Evolutionary conservation across 148 eudicot species (phyloP), one percentile per base, ranked within the genome.

Genomic region (Beta vulgaris): DNA sequence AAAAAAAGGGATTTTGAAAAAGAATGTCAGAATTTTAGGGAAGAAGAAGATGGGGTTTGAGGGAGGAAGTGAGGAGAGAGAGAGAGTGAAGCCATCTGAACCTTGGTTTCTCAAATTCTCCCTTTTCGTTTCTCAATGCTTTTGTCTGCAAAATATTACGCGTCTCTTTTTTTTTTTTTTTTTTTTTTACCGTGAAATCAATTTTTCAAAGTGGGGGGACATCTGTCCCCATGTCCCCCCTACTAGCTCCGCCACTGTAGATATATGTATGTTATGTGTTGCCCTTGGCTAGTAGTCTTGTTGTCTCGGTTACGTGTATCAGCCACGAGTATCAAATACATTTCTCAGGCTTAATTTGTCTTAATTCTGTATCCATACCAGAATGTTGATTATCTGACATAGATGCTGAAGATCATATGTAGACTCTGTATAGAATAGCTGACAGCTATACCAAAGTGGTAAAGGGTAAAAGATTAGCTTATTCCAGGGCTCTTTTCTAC

Each of bases 41-140:
- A 74, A 39, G 68, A 42, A 25, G 75, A 53, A 60, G 79, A 23
- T 73, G 62, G 64, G 15, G 48, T 49, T 40, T 79, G 75, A 40
- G 67, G 72, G 57, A 31, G 74, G 69, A 71, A 37, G 53, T 46
- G 77, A 75, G 68, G 72, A 67, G 80, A 63, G 78, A 83, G 15
- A 62, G 77, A 80, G 54, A 80, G 78, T 13, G 76, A 62, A 54
- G 69, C 78, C 88, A 80, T 82, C 57, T 58, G n/a, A n/a, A n/a
- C n/a, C n/a, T n/a, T n/a, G n/a, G n/a, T n/a, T n/a, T n/a, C n/a
- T n/a, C n/a, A n/a, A n/a, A n/a, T n/a, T n/a, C n/a, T n/a, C n/a
- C n/a, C n/a, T n/a, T n/a, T n/a, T n/a, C n/a, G n/a, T n/a, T n/a
- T n/a, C n/a, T n/a, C n/a, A n/a, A n/a, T n/a, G n/a, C n/a, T n/a